Percentiles rank a stretch among this genome's conserved stretches.
These are phyloP conservation scores for Camellia japonica DNA, from an alignment of 148 eudicot species.

Conservation along the genomic window DNA sequence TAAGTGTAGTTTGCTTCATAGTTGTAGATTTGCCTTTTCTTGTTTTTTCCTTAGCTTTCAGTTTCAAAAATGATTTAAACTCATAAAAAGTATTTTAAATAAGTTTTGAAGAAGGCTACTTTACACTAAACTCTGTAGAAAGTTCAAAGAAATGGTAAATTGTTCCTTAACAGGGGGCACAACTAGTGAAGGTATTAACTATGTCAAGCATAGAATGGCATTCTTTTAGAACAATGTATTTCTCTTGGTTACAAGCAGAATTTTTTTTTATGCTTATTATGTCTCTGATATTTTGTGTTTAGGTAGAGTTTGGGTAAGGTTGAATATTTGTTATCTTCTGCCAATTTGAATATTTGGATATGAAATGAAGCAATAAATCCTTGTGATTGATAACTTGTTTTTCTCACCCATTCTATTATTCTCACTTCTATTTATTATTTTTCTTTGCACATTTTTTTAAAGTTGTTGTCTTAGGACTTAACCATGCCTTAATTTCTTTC, in stretches of 20 bases:
- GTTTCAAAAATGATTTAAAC: not conserved
- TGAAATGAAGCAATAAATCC: not conserved
- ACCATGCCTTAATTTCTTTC: not conserved
- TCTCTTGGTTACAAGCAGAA: not conserved
- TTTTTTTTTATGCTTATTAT: not conserved
- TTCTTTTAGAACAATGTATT: not conserved
- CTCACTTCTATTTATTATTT: no score
- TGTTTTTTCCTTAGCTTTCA: not conserved
- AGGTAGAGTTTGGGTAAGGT: not conserved
- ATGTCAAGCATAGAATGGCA: not conserved
- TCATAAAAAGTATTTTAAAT: not conserved
- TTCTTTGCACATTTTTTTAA: no score
- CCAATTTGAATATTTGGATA: not conserved
- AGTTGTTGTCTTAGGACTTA: no score
- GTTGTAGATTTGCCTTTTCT: not conserved
- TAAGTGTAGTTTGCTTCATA: no score
- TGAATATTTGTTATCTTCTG: not conserved
- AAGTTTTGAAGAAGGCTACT: not conserved
- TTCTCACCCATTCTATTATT: no score
- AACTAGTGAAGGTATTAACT: not conserved
- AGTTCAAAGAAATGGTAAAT: constrained; percentile 4
- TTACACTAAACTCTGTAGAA: not conserved
- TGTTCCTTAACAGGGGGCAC: not conserved
- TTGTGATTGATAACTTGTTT: not conserved
- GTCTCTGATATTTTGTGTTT: not conserved